Percentiles rank a stretch among this genome's conserved stretches.
These are phyloP conservation scores for Umbelopsis sp. DNA, from an alignment of 371 early-diverging fungal genomes.

Conservation along the genomic window DNA sequence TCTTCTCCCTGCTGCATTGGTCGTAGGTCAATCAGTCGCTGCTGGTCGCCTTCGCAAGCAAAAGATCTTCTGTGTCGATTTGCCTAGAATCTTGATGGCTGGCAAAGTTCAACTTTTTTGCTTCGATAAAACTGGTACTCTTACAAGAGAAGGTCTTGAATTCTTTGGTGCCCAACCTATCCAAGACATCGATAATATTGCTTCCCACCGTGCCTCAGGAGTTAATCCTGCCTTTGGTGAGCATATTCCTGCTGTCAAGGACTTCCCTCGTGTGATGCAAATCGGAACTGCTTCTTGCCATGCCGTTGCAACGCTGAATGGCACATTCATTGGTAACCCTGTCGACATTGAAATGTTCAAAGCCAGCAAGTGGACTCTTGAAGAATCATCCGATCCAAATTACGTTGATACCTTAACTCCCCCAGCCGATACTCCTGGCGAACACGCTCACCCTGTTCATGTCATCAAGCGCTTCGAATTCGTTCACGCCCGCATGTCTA, in stretches of 20 bases:
- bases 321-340: conserved; percentile 84
- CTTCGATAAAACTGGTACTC: conserved; percentile 76
- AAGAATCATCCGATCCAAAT: conserved; percentile 28
- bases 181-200: conserved; percentile 34
- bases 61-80: conserved; percentile 76
- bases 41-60: conserved; percentile 66
- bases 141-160: conserved; percentile 67
- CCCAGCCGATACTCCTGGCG: conserved; percentile 27
- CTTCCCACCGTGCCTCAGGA: conserved; percentile 26
- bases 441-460: conserved; percentile 39
- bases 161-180: conserved; percentile 54
- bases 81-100: conserved; percentile 84
- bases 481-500: conserved; percentile 81
- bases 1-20: conserved; percentile 59
- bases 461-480: conserved; percentile 84
- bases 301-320: conserved; percentile 72
- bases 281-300: conserved; percentile 84
- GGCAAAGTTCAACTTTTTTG: conserved; percentile 94
- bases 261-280: conserved; percentile 49
- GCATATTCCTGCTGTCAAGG: conserved; percentile 38
- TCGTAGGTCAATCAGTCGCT: conserved; percentile 81
- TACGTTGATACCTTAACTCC: conserved; percentile 53
- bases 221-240: conserved; percentile 28
- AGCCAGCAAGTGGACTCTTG: conserved; percentile 61
- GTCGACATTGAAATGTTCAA: conserved; percentile 94